Evolutionary conservation across 2,329 filamentous ascomycete species (phyloP).

Genomic region (Endocalyx cinctus): DNA sequence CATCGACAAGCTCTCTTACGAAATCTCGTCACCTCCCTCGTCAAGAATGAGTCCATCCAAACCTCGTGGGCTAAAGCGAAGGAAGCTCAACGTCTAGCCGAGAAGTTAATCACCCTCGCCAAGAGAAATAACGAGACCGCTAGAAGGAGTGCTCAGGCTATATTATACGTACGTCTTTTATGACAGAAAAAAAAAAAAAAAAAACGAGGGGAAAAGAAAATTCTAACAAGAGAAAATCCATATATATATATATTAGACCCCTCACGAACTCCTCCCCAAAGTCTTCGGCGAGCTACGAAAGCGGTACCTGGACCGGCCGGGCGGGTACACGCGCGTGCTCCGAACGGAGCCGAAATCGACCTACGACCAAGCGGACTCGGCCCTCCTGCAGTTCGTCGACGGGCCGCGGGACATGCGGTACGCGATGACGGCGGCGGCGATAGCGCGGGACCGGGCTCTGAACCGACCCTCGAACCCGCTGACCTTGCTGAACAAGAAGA

Average conservation of each 20-base stretch:
- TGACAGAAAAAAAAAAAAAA: too few species aligned
- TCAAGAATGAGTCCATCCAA: slow-evolving; percentile 87
- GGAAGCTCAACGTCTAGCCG: slow-evolving; percentile 87
- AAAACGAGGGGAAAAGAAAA: too few species aligned
- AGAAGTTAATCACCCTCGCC: slow-evolving; percentile 89
- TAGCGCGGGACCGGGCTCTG: slow-evolving; percentile 59
- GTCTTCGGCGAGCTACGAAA: slow-evolving; percentile 78
- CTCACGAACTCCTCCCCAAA: slow-evolving; percentile 70
- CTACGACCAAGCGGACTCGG: slow-evolving; percentile 79
- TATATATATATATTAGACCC: slow-evolving; percentile 46
- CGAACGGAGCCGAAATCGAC: slow-evolving; percentile 83
- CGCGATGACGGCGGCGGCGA: slow-evolving; percentile 82
- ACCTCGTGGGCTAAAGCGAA: slow-evolving; percentile 97
- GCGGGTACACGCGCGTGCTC: slow-evolving; percentile 92
- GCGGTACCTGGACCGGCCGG: slow-evolving; percentile 74
- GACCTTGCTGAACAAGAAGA: slow-evolving; percentile 73
- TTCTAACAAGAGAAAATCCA: too few species aligned
- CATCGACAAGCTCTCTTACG: slow-evolving; percentile 90
- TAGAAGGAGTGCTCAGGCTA: slow-evolving; percentile 67
- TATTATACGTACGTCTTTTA: slow-evolving; percentile 88
- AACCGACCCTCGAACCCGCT: slow-evolving; percentile 61
- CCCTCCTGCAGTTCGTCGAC: slow-evolving; percentile 92
- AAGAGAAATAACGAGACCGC: slow-evolving; percentile 89
- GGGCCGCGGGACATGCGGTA: slow-evolving; percentile 92
- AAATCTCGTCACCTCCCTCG: slow-evolving; percentile 91